Conservation (phyloP, 2,329 filamentous ascomycete species). For the Zalaria obscura region DNA sequence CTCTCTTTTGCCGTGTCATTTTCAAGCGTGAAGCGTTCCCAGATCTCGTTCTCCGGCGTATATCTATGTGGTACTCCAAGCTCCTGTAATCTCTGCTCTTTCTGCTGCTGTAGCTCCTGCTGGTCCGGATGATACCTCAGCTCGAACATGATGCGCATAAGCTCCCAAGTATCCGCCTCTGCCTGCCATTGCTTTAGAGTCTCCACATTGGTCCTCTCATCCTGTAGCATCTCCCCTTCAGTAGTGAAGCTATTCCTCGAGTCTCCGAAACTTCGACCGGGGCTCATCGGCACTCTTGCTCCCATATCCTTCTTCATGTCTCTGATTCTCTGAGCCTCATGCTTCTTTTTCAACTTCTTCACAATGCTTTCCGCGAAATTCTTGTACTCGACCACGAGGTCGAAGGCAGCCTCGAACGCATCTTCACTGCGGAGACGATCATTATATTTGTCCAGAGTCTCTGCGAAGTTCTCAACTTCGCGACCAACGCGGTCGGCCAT, state of each 20-base stretch:
- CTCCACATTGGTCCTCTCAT: conserved; percentile 32
- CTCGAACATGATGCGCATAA: conserved; percentile 57
- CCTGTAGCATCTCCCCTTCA: conserved; percentile 4
- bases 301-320: conserved; percentile 15
- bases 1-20: conserved; percentile 66
- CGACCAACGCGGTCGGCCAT: conserved; percentile 57
- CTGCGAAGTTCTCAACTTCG: conserved; percentile 79
- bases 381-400: conserved; percentile 36
- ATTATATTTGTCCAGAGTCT: conserved; percentile 62
- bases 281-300: conserved; percentile 1
- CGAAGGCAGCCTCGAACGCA: conserved; percentile 48
- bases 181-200: conserved; percentile 53
- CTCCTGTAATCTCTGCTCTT: conserved; percentile 16
- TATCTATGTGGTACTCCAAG: conserved; percentile 30
- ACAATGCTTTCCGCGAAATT: conserved; percentile 39
- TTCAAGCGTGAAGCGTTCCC: conserved; percentile 58
- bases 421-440: conserved; percentile 32
- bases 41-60: conserved; percentile 47
- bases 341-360: conserved; percentile 27
- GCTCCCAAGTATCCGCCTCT: conserved; percentile 83
- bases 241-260: neutral
- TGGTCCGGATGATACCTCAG: conserved; percentile 44
- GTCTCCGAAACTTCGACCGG: neutral
- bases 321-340: conserved; percentile 21
- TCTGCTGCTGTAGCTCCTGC: conserved; percentile 17